phyloP scores from a whole-genome alignment of 2,329 filamentous ascomycete genomes.

The Pseudogymnoascus sp. region DNA sequence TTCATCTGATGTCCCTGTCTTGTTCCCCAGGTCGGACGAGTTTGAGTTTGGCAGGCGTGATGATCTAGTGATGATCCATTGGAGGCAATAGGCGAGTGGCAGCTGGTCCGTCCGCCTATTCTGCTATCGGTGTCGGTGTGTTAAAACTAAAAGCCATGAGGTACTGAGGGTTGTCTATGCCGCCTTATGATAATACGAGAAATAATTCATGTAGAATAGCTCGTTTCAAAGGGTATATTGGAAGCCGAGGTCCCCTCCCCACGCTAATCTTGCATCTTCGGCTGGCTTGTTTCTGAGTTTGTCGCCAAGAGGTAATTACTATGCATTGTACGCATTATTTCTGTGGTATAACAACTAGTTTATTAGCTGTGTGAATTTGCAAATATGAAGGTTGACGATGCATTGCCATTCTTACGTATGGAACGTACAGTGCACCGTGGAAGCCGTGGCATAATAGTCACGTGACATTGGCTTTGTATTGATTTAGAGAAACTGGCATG shows the following conservation, averaged over 20 bases:
- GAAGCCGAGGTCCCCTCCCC: not conserved
- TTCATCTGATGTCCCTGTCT: slow-evolving; percentile 1
- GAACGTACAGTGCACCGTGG: not conserved
- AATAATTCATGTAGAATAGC: not conserved
- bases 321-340: not conserved
- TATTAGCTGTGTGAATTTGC: not conserved
- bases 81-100: not conserved
- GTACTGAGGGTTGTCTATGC: not conserved
- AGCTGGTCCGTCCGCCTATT: not conserved
- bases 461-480: not conserved
- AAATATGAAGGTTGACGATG: not conserved
- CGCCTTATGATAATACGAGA: not conserved
- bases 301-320: not conserved
- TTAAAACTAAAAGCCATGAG: not conserved
- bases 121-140: not conserved
- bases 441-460: not conserved
- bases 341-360: not conserved
- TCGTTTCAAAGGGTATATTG: not conserved
- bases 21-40: not conserved
- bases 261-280: not conserved
- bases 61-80: not conserved
- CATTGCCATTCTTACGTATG: not conserved
- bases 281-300: not conserved
- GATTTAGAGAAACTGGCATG: not conserved
- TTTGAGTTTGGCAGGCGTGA: slow-evolving; percentile 1